Conservation (phyloP, 2,329 filamentous ascomycete genomes). For the Cladobotryum protrusum region DNA sequence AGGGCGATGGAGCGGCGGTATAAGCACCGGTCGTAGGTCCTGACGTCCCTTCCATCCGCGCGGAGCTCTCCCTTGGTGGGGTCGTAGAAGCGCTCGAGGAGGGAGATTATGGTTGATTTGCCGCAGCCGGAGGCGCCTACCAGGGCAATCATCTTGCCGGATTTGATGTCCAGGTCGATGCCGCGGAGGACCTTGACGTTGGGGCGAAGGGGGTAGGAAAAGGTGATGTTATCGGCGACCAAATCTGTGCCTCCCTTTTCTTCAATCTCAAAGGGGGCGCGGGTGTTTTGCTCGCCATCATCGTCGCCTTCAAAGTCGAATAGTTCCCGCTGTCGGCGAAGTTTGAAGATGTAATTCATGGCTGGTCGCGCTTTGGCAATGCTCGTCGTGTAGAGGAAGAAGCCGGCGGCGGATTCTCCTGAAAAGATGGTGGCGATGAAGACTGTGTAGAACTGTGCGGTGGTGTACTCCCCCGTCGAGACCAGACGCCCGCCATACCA, state of each 20-base stretch:
- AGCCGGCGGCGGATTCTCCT: conserved; percentile 33
- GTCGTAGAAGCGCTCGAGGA: conserved; percentile 41
- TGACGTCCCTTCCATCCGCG: conserved; percentile 25
- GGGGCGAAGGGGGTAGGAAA: conserved; percentile 48
- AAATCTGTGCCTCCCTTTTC: conserved; percentile 27
- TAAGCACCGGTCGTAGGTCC: conserved; percentile 21
- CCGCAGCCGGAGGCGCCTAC: conserved; percentile 54
- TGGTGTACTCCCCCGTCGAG: conserved; percentile 40
- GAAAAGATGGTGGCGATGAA: conserved; percentile 46
- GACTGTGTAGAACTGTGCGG: conserved; percentile 42
- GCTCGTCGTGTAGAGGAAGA: conserved; percentile 45
- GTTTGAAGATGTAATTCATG: conserved; percentile 43
- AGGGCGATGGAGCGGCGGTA: conserved; percentile 33
- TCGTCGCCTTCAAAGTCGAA: conserved; percentile 24
- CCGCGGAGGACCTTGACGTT: conserved; percentile 30
- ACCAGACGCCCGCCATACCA: conserved; percentile 37
- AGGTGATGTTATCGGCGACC: conserved; percentile 46
- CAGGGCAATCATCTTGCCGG: conserved; percentile 46
- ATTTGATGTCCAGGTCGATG: conserved; percentile 34
- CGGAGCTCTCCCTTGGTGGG: conserved; percentile 25
- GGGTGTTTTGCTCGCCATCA: neutral
- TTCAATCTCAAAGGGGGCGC: neutral
- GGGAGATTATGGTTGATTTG: conserved; percentile 53
- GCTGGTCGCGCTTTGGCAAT: conserved; percentile 44
- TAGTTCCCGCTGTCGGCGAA: conserved; percentile 27